Evolutionary conservation across 345 rosid genomes (phyloP).

Genomic region (Eucalyptus regnans): DNA sequence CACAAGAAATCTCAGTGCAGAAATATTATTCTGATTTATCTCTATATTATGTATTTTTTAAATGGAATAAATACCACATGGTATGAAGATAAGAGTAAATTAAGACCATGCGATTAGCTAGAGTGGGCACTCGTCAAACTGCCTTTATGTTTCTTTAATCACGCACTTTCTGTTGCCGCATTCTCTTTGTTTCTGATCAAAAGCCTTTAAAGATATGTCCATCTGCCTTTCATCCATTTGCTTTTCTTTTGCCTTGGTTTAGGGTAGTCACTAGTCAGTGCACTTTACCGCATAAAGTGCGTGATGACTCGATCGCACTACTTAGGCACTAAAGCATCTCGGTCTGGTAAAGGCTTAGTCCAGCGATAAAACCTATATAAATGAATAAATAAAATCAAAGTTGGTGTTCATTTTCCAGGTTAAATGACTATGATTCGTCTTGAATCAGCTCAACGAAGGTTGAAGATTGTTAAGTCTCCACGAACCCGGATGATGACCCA

Average conservation of each 20-base stretch:
- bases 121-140: neutral
- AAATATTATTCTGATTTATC: neutral
- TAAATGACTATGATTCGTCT: neutral
- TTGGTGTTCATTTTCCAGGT: neutral
- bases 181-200: neutral
- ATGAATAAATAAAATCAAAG: neutral
- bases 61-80: neutral
- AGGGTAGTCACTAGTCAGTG: neutral
- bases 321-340: neutral
- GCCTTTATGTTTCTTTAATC: neutral
- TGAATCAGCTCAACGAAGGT: neutral
- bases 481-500: neutral
- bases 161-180: neutral
- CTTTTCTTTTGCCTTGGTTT: neutral
- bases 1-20: neutral
- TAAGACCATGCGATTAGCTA: neutral
- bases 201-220: neutral
- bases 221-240: neutral
- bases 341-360: neutral
- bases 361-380: neutral
- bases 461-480: neutral
- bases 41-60: neutral
- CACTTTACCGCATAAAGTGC: neutral
- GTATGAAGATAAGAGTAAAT: neutral
- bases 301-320: neutral